phyloP scores from a whole-genome alignment of 2,329 filamentous ascomycete species.

The Blastomyces parvus region DNA sequence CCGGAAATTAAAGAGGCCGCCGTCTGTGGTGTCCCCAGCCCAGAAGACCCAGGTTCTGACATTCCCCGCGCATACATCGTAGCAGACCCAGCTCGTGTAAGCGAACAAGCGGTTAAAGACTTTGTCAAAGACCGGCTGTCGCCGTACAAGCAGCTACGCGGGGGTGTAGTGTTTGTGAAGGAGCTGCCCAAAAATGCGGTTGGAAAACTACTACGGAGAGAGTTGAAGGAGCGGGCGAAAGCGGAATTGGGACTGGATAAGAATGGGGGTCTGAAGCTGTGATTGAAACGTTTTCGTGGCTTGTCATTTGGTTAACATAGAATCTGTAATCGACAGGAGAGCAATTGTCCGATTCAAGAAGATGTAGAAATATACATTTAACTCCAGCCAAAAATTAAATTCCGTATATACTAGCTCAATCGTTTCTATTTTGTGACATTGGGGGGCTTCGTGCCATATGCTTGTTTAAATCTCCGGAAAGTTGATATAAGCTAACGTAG shows the following conservation, averaged over 20 bases:
- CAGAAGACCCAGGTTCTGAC: slow-evolving; percentile 3
- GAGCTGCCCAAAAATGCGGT: slow-evolving; percentile 7
- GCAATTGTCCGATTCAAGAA: neutral
- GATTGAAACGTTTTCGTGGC: neutral
- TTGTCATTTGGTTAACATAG: neutral
- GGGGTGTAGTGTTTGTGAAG: slow-evolving; percentile 6
- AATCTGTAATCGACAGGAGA: neutral
- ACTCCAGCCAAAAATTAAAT: neutral
- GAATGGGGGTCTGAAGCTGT: neutral
- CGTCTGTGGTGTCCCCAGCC: slow-evolving; percentile 5
- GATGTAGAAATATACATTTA: neutral
- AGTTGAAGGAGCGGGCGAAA: slow-evolving; percentile 7
- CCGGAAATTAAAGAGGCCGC: slow-evolving; percentile 8
- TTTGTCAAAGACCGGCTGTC: slow-evolving; percentile 7
- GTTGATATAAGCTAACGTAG: neutral
- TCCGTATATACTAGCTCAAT: neutral
- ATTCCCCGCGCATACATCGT: slow-evolving; percentile 2
- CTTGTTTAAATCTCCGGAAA: too few relatives aligned
- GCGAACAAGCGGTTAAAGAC: slow-evolving; percentile 1
- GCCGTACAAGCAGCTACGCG: slow-evolving; percentile 6
- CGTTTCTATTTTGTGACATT: too few relatives aligned
- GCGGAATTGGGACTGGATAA: slow-evolving; percentile 5
- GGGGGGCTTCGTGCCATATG: too few relatives aligned
- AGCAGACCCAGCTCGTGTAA: neutral
- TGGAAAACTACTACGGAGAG: slow-evolving; percentile 7